phyloP scores from a whole-genome alignment of 345 rosid genomes.

The Hypericum perforatum region DNA sequence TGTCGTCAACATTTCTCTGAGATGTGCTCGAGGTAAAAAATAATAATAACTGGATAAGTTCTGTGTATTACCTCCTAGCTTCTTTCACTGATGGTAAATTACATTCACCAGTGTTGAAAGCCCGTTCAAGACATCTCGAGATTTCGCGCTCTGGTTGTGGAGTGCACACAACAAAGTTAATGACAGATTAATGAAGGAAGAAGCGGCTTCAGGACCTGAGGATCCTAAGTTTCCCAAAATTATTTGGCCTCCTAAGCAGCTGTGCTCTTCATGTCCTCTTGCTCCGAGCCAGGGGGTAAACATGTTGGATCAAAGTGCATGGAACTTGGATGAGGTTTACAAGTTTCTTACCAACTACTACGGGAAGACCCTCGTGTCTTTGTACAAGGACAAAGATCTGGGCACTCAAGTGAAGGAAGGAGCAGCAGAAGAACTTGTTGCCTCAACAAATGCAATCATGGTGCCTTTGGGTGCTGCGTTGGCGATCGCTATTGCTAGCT shows the following conservation, averaged over 20 bases:
- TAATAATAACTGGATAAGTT: not conserved
- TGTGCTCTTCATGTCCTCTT: slow-evolving; percentile 63
- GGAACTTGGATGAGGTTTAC: slow-evolving; percentile 73
- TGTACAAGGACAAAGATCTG: slow-evolving; percentile 47
- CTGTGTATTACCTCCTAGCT: not conserved
- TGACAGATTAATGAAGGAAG: slow-evolving; percentile 65
- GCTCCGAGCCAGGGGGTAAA: slow-evolving; percentile 19
- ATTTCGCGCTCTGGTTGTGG: slow-evolving; percentile 90
- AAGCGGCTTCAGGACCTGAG: slow-evolving; percentile 63
- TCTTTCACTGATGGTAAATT: slow-evolving; percentile 4
- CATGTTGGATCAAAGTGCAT: slow-evolving; percentile 28
- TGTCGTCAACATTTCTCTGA: slow-evolving; percentile 82
- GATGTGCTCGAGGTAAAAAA: slow-evolving; percentile 81
- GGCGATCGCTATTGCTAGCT: slow-evolving; percentile 94
- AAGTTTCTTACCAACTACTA: slow-evolving; percentile 61
- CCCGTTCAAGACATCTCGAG: slow-evolving; percentile 65
- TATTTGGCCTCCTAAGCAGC: slow-evolving; percentile 89
- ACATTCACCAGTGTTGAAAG: slow-evolving; percentile 42
- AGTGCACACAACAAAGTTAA: slow-evolving; percentile 80
- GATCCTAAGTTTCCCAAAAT: slow-evolving; percentile 90
- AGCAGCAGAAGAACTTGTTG: slow-evolving; percentile 45
- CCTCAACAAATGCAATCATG: slow-evolving; percentile 60
- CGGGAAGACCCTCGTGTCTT: slow-evolving; percentile 52
- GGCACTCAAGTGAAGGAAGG: slow-evolving; percentile 26
- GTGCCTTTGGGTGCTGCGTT: slow-evolving; percentile 94